Evolutionary conservation across 768 basidiomycete genomes (phyloP), one percentile per base, ranked within the genome.

Genomic region (Trametes meyenii): DNA sequence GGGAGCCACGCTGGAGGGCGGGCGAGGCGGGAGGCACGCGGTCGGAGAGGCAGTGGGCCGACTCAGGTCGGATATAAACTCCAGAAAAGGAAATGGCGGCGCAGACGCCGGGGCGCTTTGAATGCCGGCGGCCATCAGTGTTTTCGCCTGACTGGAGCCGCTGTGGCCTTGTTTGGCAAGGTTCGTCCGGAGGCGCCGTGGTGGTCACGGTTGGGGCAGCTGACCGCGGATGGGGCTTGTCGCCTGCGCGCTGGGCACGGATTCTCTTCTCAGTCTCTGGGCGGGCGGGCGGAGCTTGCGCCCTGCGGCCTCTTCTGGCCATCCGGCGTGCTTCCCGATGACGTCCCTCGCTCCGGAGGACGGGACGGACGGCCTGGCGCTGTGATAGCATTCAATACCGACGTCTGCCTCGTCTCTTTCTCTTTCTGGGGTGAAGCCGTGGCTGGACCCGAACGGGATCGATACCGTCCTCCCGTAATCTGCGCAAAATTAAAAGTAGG

Each of bases 121-220:
- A 17, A n/a, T 3, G 36, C 46, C 49, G 57, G 57, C 57, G 49
- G 40, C 57, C 42, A 58, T 58, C 57, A 58, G 39, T 12, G 8
- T 1, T 24, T 12, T 12, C 38, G 39, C 36, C 35, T 39, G 21
- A 23, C n/a, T 14, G 16, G 48, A 40, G 46, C 11, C 26, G 23
- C 13, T 46, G 55, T 55, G 45, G 44, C 45, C 55, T 46, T 46
- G 54, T 55, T 55, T 57, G 55, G 55, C 55, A 16, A 48, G 21
- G 16, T 13, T 49, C 45, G 55, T 57, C 39, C 11, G 38, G 29
- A 49, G 7, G 49, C 26, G 40, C 39, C 1, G 8, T 44, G 1
- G 21, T 13, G 39, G n/a, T n/a, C n/a, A n/a, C n/a, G n/a, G n/a
- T n/a, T n/a, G n/a, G n/a, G n/a, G 1, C 57, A 42, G 49, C 57